These are phyloP conservation scores for Inga oerstediana DNA, from an alignment of 306 rosid genomes.

Conservation along the genomic window DNA sequence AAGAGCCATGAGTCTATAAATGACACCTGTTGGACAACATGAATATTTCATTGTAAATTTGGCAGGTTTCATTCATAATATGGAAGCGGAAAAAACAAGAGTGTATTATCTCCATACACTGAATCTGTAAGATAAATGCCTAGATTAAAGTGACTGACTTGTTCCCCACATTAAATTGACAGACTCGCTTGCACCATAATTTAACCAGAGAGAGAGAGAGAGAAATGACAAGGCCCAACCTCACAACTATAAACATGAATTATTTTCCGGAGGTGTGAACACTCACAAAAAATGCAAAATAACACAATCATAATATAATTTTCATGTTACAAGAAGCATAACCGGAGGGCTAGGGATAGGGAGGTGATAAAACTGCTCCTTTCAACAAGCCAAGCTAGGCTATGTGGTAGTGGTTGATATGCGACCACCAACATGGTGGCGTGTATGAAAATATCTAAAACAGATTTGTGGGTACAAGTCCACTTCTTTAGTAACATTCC, in stretches of 20 bases:
- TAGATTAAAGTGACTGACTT: not conserved
- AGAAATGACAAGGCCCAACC: not conserved
- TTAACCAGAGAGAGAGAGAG: not conserved
- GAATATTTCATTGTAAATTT: not conserved
- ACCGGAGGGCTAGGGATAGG: not conserved
- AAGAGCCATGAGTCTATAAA: constrained; percentile 81
- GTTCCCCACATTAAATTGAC: not conserved
- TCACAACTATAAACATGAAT: not conserved
- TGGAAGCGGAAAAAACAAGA: constrained; percentile 29
- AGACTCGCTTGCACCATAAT: not conserved
- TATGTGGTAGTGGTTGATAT: not conserved
- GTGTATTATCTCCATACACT: not conserved
- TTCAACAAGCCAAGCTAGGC: constrained; percentile 19
- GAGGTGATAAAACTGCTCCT: constrained; percentile 5
- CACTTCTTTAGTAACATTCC: constrained; percentile 8
- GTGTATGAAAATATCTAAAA: not conserved
- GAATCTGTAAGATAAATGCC: constrained; percentile 10
- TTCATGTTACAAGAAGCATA: not conserved
- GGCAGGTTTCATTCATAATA: constrained; percentile 14
- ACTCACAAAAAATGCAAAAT: not conserved
- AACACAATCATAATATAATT: not conserved
- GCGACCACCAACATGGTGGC: not conserved
- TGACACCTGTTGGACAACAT: constrained; percentile 56
- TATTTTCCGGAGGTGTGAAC: not conserved
- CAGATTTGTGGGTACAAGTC: not conserved